Evolutionary conservation across 352 stramenopile species (phyloP), one percentile per base, ranked within the genome.

Genomic region (Pilasporangium apinafurcum): DNA sequence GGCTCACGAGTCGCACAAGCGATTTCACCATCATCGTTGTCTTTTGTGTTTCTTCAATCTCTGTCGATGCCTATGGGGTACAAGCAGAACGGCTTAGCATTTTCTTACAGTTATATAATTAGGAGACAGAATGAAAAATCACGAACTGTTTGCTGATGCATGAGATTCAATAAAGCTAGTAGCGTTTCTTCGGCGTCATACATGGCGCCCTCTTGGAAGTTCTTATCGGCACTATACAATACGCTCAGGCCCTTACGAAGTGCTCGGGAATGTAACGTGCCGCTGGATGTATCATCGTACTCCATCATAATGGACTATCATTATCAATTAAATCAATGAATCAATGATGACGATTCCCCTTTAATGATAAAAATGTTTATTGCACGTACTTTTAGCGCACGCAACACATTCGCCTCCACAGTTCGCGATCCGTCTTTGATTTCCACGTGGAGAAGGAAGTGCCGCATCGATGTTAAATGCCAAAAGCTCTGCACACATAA

Each of bases 161-260:
- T 92, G 39, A 92, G 59, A 40, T 92, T 88, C 6, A 92, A 49
- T 41, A 92, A 34, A 31, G 80, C 77, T n/a, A 92, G 58, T 21
- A 92, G 62, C 38, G 81, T 92, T 43, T 92, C 81, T 37, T 92
- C 81, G 0, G 81, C 81, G 48, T 92, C 81, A 53, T 89, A 89
- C 81, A 92, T 92, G n/a, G 76, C 78, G 21, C 81, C 81, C 63
- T 89, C 78, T 45, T 87, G 70, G 37, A 92, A 92, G 43, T 88
- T 87, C 48, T 91, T 87, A 57, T 92, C 78, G 4, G 77, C 78
- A 17, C 65, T 56, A 51, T 87, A 92, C n/a, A 92, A 37, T 12
- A 92, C 69, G 51, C 80, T 92, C n/a, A 92, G 60, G 14, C 80
- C 76, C 34, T 92, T 89, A 6, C 80, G 77, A 28, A 92, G 67